Conservation (phyloP, 176 grass and related monocot genomes). For the Hyparrhenia diplandra region DNA sequence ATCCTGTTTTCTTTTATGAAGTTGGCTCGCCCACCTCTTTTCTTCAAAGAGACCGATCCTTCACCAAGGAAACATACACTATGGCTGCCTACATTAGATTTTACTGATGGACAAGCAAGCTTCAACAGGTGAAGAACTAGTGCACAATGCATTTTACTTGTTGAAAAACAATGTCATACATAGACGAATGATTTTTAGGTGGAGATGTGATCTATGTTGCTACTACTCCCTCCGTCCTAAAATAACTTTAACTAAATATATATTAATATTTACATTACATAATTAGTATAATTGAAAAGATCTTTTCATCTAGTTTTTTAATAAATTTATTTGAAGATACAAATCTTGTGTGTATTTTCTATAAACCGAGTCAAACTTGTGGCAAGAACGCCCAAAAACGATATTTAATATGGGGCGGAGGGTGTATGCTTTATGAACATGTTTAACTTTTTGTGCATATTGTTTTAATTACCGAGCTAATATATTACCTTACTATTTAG, state of each 20-base stretch:
- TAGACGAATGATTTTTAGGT: neutral
- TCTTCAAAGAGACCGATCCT: constrained; percentile 81
- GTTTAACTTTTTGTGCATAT: neutral
- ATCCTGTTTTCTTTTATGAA: constrained; percentile 35
- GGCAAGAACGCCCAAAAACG: too few relatives aligned
- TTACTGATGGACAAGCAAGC: constrained; percentile 71
- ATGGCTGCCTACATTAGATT: constrained; percentile 73
- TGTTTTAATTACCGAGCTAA: neutral
- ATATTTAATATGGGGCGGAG: too few relatives aligned
- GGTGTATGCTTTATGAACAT: neutral
- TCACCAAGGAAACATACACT: constrained; percentile 87
- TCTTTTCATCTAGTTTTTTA: too few relatives aligned
- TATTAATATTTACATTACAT: too few relatives aligned
- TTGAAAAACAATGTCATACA: neutral
- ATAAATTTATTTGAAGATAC: too few relatives aligned
- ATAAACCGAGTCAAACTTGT: too few relatives aligned
- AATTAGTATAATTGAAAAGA: too few relatives aligned
- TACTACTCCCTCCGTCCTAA: too few relatives aligned
- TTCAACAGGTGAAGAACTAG: constrained; percentile 44
- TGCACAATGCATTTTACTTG: neutral
- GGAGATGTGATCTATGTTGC: neutral
- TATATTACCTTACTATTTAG: neutral
- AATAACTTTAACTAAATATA: too few relatives aligned
- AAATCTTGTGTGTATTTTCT: too few relatives aligned
- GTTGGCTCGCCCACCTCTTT: constrained; percentile 67